phyloP scores from a whole-genome alignment of 192 early-diverging fungal species.

The Phycomyces blakesleeanus region DNA sequence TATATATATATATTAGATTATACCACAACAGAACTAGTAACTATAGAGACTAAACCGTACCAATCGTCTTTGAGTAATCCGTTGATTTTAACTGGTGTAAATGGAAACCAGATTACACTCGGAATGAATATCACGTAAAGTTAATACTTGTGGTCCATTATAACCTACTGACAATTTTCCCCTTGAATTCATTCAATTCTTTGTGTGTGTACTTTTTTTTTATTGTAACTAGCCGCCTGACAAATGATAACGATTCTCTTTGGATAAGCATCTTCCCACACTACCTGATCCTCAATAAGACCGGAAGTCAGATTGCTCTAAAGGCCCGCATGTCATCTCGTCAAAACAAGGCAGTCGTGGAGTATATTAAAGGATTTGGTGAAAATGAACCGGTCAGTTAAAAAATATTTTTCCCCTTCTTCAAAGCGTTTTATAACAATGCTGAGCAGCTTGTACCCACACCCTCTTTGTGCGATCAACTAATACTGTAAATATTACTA shows the following conservation, averaged over 20 bases:
- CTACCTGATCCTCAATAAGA: slow-evolving; percentile 80
- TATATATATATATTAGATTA: slow-evolving; percentile 12
- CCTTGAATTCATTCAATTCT: no score
- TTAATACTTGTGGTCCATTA: not conserved
- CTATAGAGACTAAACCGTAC: not conserved
- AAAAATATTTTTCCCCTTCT: not conserved
- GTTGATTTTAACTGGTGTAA: not conserved
- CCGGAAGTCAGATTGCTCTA: slow-evolving; percentile 52
- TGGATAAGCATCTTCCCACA: slow-evolving; percentile 72
- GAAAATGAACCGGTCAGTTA: slow-evolving; percentile 11
- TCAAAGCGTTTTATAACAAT: not conserved
- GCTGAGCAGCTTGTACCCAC: not conserved
- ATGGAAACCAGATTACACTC: slow-evolving; percentile 1
- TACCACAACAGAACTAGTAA: not conserved
- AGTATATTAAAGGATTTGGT: slow-evolving; percentile 10
- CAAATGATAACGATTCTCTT: slow-evolving; percentile 39
- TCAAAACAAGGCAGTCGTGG: not conserved
- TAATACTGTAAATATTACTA: no score
- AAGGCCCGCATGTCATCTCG: not conserved
- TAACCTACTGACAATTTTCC: no score
- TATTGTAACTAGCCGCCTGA: slow-evolving; percentile 6
- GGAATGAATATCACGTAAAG: slow-evolving; percentile 16
- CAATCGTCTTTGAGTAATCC: slow-evolving; percentile 1
- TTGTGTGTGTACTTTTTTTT: not conserved
- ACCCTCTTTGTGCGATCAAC: no score